A percentile compares a stretch with the other conserved stretches of the same genome.
These are phyloP conservation scores for Graphilbum sp. DNA, from an alignment of 2,329 filamentous ascomycete genomes.

Conservation along the genomic window DNA sequence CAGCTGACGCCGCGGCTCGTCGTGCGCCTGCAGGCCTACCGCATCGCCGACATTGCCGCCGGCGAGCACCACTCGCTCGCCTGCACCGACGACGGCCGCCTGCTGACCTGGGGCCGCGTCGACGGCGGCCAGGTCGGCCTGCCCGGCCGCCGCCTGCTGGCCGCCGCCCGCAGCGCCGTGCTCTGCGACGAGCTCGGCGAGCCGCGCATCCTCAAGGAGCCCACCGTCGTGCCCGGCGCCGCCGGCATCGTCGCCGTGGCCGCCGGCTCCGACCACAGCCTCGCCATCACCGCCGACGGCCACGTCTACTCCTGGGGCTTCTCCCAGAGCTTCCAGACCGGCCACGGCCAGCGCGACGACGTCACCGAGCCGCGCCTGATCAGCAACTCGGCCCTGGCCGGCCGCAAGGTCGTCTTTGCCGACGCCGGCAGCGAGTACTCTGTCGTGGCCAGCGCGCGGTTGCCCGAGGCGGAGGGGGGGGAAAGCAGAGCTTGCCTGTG, in stretches of 20 bases:
- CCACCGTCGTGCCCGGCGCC: constrained; percentile 40
- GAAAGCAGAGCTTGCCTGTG: neutral
- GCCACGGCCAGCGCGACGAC: constrained; percentile 63
- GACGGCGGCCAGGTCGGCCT: constrained; percentile 41
- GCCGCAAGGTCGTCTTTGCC: constrained; percentile 58
- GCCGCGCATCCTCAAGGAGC: constrained; percentile 56
- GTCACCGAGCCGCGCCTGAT: constrained; percentile 62
- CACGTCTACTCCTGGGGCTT: constrained; percentile 69
- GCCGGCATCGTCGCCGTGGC: constrained; percentile 39
- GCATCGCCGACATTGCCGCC: constrained; percentile 54
- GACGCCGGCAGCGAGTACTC: constrained; percentile 80
- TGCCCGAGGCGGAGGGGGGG: neutral
- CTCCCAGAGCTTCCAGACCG: constrained; percentile 65
- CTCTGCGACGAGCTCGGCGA: constrained; percentile 46
- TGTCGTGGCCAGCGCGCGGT: constrained; percentile 33
- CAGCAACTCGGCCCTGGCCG: constrained; percentile 68
- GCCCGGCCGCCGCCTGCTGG: constrained; percentile 32
- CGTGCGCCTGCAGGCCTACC: constrained; percentile 41
- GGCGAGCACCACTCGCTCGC: constrained; percentile 57
- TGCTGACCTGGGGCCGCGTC: constrained; percentile 44
- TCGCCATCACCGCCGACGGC: constrained; percentile 53
- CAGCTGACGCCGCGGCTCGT: constrained; percentile 58
- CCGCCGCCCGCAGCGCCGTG: constrained; percentile 42
- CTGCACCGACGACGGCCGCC: constrained; percentile 36
- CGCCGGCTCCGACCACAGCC: constrained; percentile 55